A percentile compares a stretch with the other conserved stretches of the same genome.
phyloP scores from a whole-genome alignment of 805 yeast species.

The Schizosaccharomyces lindneri region DNA sequence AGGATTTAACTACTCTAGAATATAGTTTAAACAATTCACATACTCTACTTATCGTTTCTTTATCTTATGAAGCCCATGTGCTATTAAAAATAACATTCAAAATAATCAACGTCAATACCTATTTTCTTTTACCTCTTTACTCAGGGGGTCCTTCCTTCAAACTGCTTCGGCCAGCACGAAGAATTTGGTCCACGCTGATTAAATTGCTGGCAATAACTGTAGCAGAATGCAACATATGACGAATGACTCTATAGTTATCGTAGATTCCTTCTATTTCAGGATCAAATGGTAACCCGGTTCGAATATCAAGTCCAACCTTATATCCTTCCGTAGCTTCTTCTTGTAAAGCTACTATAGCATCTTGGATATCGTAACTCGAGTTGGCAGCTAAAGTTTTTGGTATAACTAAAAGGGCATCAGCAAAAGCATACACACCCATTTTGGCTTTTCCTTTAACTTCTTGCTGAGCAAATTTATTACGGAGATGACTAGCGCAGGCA shows the following conservation, averaged over 20 bases:
- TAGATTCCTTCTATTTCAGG: conserved; percentile 85
- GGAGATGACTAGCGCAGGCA: conserved; percentile 48
- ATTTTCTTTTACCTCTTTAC: neutral
- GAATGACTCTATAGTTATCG: conserved; percentile 83
- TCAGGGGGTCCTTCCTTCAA: neutral
- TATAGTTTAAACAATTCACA: no score
- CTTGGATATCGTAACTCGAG: conserved; percentile 83
- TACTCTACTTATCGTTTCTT: no score
- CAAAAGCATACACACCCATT: conserved; percentile 79
- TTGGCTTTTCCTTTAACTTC: conserved; percentile 63
- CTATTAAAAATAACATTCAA: no score
- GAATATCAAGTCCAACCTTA: conserved; percentile 65
- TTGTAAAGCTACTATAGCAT: conserved; percentile 66
- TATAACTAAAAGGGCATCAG: conserved; percentile 69
- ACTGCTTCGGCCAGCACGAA: conserved; percentile 55
- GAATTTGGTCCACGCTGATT: conserved; percentile 78
- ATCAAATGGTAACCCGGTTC: conserved; percentile 85
- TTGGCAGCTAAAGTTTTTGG: conserved; percentile 84
- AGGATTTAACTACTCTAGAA: no score
- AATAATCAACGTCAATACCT: no score
- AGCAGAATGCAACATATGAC: conserved; percentile 81
- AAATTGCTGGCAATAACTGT: conserved; percentile 84
- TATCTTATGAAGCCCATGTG: no score
- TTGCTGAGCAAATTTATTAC: conserved; percentile 25
- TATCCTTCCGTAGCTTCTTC: conserved; percentile 56